Conservation (phyloP, 306 rosid genomes). For the Gastrolobium bilobum region DNA sequence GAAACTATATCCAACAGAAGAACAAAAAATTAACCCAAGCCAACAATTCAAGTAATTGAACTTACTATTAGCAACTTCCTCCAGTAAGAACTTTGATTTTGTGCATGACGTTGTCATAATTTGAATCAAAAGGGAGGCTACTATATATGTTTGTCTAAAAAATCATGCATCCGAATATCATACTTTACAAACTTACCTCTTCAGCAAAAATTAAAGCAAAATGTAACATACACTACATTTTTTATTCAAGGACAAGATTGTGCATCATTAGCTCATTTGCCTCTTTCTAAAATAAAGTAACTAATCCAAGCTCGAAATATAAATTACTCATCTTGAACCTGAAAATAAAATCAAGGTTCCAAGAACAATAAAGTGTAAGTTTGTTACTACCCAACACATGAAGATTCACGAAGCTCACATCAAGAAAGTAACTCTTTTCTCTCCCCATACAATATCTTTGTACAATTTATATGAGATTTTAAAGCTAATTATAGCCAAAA, state of each 20-base stretch:
- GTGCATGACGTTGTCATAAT: slow-evolving; percentile 10
- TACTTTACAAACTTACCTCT: slow-evolving; percentile 33
- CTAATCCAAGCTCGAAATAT: slow-evolving; percentile 18
- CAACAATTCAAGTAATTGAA: slow-evolving; percentile 24
- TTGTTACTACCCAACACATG: slow-evolving; percentile 23
- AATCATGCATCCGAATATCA: slow-evolving; percentile 36
- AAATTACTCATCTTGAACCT: slow-evolving; percentile 32
- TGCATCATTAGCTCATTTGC: slow-evolving; percentile 16
- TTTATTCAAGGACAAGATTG: slow-evolving; percentile 28
- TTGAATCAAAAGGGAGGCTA: slow-evolving; percentile 18
- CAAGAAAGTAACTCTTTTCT: neutral
- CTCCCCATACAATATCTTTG: neutral
- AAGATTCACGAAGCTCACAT: slow-evolving; percentile 21
- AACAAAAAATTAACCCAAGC: slow-evolving; percentile 31
- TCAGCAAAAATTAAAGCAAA: slow-evolving; percentile 33
- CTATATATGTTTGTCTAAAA: slow-evolving; percentile 2
- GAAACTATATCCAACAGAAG: slow-evolving; percentile 65
- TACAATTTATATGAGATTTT: neutral
- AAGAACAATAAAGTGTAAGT: slow-evolving; percentile 2
- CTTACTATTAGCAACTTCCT: slow-evolving; percentile 11
- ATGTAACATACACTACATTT: slow-evolving; percentile 14
- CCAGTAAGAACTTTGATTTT: slow-evolving; percentile 24
- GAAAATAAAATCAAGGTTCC: slow-evolving; percentile 28
- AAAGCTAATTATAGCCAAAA: neutral
- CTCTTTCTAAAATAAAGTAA: slow-evolving; percentile 26